Conservation (phyloP, 805 yeast species). For the Saccharomyces kudriavzevii region DNA sequence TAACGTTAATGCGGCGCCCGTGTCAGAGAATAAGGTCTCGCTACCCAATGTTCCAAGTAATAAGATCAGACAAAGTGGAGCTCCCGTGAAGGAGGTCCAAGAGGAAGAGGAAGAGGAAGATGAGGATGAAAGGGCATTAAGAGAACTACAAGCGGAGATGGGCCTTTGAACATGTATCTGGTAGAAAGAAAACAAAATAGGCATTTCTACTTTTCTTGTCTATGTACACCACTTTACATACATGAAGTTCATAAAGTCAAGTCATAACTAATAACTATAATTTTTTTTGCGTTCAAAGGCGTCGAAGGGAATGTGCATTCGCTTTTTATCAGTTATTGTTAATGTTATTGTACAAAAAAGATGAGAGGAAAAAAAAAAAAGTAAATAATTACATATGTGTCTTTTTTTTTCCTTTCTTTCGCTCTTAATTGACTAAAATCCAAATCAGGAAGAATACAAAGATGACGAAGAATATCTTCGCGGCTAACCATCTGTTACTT, state of each 20-base stretch:
- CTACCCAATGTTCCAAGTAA: constrained; percentile 43
- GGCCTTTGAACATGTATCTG: constrained; percentile 41
- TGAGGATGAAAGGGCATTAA: constrained; percentile 76
- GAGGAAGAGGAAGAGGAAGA: constrained; percentile 47
- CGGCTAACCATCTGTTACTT: constrained; percentile 85
- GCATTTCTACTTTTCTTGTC: not conserved
- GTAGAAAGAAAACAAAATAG: not conserved
- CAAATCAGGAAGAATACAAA: constrained; percentile 67
- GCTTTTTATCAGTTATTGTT: not conserved
- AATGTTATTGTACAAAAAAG: not conserved
- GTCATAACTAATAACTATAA: not conserved
- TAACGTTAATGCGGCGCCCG: constrained; percentile 2
- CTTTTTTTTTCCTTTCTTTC: not conserved
- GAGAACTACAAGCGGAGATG: constrained; percentile 80
- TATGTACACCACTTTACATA: not conserved
- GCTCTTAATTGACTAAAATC: constrained; percentile 59
- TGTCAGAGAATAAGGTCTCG: constrained; percentile 18
- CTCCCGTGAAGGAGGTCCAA: not conserved
- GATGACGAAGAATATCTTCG: constrained; percentile 81
- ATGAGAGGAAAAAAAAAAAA: not conserved
- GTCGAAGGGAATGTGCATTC: not conserved
- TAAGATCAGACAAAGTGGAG: constrained; percentile 19
- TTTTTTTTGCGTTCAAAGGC: not conserved
- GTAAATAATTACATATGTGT: not conserved
- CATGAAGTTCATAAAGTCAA: not conserved